These are phyloP conservation scores for Myxozyma vanderwaltii DNA, from an alignment of 805 yeast genomes.

Conservation along the genomic window DNA sequence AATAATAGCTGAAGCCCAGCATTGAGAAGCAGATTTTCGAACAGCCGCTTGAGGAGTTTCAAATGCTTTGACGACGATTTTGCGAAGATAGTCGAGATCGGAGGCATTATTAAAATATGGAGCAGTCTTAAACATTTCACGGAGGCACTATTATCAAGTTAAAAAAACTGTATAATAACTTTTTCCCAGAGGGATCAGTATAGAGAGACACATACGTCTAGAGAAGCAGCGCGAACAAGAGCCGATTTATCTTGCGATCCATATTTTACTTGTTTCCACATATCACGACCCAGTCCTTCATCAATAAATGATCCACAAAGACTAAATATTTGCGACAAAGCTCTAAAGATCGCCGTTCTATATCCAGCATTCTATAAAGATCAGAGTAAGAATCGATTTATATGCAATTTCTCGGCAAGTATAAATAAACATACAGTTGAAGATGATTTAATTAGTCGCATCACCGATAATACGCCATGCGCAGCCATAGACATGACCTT, in stretches of 20 bases:
- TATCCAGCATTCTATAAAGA: conserved; percentile 37
- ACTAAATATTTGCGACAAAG: conserved; percentile 35
- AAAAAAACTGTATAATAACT: too few relatives aligned
- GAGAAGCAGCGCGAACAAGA: conserved; percentile 40
- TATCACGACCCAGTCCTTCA: conserved; percentile 39
- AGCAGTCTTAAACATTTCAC: conserved; percentile 24
- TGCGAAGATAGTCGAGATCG: conserved; percentile 21
- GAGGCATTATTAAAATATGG: conserved; percentile 35
- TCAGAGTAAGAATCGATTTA: neutral
- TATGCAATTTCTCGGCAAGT: too few relatives aligned
- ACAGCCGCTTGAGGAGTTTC: conserved; percentile 23
- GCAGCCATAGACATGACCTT: conserved; percentile 42
- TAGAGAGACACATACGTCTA: conserved; percentile 38
- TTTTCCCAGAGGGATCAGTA: too few relatives aligned
- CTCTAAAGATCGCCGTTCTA: conserved; percentile 32
- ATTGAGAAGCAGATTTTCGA: conserved; percentile 33
- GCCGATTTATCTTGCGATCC: conserved; percentile 38
- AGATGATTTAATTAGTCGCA: conserved; percentile 37
- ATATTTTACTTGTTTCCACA: conserved; percentile 41
- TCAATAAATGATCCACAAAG: conserved; percentile 41
- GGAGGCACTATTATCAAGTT: conserved; percentile 24
- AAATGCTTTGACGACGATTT: conserved; percentile 24
- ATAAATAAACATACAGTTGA: conserved; percentile 29
- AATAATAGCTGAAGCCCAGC: conserved; percentile 38
- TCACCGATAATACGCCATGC: conserved; percentile 38